Percentiles rank a stretch among this genome's conserved stretches.
phyloP scores from a whole-genome alignment of 306 rosid genomes.

The Sindora glabra region DNA sequence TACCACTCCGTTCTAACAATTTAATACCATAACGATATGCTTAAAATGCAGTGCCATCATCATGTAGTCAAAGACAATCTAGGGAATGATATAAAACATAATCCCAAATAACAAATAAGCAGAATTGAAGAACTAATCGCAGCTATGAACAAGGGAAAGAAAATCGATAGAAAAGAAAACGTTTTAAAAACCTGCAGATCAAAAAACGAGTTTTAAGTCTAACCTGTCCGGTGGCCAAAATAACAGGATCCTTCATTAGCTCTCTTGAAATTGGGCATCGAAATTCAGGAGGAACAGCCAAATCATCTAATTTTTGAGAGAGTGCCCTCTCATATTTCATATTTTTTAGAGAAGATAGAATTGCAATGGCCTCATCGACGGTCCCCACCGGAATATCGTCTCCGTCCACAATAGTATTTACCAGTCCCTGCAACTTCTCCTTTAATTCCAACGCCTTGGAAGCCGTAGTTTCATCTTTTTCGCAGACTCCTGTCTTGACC shows the following conservation, averaged over 20 bases:
- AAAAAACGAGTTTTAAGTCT: background rate
- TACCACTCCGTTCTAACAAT: background rate
- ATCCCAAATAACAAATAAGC: too few relatives aligned
- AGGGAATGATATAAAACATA: background rate
- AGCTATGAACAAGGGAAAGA: background rate
- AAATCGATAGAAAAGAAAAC: background rate
- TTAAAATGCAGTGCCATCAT: background rate
- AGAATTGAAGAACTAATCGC: background rate
- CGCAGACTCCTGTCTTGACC: slow-evolving; percentile 25
- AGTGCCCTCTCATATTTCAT: slow-evolving; percentile 11
- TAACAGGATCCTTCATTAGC: slow-evolving; percentile 75
- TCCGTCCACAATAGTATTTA: slow-evolving; percentile 34
- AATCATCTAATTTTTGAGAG: slow-evolving; percentile 18
- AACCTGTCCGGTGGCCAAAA: slow-evolving; percentile 76
- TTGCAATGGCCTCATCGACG: slow-evolving; percentile 44
- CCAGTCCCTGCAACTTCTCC: slow-evolving; percentile 33
- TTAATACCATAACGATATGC: background rate
- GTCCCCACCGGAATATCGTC: slow-evolving; percentile 26
- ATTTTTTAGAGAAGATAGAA: slow-evolving; percentile 39
- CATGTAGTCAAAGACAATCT: background rate
- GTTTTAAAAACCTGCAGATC: background rate
- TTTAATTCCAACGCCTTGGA: slow-evolving; percentile 33
- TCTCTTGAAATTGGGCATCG: slow-evolving; percentile 71
- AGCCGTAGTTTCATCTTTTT: background rate
- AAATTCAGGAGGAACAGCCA: slow-evolving; percentile 38